A percentile compares a stretch with the other conserved stretches of the same genome.
Conservation (phyloP, 2,329 filamentous ascomycete species). For the Pestalotiopsis sp. region DNA sequence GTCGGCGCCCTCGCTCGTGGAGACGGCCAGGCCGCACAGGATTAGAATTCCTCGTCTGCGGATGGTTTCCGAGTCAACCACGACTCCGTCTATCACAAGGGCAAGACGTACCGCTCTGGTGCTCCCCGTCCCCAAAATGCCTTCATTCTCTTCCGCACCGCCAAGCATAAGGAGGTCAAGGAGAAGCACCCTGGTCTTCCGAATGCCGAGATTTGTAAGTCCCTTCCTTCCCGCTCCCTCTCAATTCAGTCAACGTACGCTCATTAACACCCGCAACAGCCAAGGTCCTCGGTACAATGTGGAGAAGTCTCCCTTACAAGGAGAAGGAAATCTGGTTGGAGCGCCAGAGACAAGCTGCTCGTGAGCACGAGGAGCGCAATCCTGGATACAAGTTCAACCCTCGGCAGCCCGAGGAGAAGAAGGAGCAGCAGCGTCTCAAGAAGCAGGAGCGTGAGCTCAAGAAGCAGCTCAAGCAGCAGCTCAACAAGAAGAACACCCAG, state of each 20-base stretch:
- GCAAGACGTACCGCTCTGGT: not conserved
- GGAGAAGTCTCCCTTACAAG: not conserved
- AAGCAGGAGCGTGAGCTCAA: conserved; percentile 1
- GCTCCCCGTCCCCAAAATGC: conserved; percentile 10
- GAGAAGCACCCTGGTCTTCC: not conserved
- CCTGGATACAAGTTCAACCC: conserved; percentile 4
- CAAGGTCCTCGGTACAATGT: conserved; percentile 9
- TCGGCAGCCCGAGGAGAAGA: not conserved
- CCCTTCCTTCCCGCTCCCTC: not conserved
- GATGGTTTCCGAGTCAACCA: conserved; percentile 10
- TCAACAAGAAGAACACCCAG: not conserved
- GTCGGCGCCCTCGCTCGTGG: not conserved
- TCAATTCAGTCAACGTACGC: not conserved
- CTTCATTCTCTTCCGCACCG: conserved; percentile 5
- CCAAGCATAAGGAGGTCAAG: not conserved
- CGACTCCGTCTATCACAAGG: conserved; percentile 8
- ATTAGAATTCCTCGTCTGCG: not conserved
- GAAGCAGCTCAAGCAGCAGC: not conserved
- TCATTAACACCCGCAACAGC: not conserved
- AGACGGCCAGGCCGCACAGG: not conserved
- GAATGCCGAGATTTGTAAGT: conserved; percentile 10
- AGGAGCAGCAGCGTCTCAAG: not conserved
- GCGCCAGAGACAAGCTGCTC: not conserved
- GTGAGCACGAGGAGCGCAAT: not conserved
- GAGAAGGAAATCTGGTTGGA: conserved; percentile 7